Percentiles rank a stretch among this genome's conserved stretches.
Evolutionary conservation across 164 flowering plant genomes (phyloP).

Genomic region (Liriodendron chinense): DNA sequence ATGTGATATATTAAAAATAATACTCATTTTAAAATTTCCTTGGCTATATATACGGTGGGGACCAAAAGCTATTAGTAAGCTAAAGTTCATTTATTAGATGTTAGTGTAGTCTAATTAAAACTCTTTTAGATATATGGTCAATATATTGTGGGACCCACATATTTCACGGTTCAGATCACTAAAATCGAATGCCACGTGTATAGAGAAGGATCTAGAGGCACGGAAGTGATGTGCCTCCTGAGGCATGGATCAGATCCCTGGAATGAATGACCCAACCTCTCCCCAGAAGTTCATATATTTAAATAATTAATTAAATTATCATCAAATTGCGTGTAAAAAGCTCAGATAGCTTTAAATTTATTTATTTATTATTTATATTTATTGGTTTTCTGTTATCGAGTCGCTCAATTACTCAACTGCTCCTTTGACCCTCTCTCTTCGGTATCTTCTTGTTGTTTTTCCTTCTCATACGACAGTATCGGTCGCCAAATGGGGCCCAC

Average conservation of each 20-base stretch:
- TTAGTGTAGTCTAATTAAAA: background rate
- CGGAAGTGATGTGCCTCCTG: background rate
- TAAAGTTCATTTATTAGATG: too few relatives aligned
- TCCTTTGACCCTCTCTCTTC: conserved; percentile 48
- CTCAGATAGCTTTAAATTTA: background rate
- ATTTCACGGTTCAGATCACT: background rate
- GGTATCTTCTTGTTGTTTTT: conserved; percentile 1
- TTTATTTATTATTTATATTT: conserved; percentile 19
- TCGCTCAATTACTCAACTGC: conserved; percentile 56
- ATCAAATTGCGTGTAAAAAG: background rate
- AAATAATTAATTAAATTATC: background rate
- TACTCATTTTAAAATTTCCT: background rate
- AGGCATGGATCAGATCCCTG: background rate
- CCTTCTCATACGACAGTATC: background rate
- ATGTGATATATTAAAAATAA: too few relatives aligned
- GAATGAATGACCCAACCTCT: background rate
- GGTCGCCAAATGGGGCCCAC: background rate
- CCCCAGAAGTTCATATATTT: background rate
- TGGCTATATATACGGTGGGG: background rate
- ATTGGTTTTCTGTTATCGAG: conserved; percentile 26
- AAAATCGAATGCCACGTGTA: background rate
- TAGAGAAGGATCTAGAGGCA: background rate
- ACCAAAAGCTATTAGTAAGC: too few relatives aligned
- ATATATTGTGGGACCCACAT: background rate
- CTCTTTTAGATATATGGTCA: too few relatives aligned